phyloP scores from a whole-genome alignment of 371 early-diverging fungal species.

The Mortierella sp. region DNA sequence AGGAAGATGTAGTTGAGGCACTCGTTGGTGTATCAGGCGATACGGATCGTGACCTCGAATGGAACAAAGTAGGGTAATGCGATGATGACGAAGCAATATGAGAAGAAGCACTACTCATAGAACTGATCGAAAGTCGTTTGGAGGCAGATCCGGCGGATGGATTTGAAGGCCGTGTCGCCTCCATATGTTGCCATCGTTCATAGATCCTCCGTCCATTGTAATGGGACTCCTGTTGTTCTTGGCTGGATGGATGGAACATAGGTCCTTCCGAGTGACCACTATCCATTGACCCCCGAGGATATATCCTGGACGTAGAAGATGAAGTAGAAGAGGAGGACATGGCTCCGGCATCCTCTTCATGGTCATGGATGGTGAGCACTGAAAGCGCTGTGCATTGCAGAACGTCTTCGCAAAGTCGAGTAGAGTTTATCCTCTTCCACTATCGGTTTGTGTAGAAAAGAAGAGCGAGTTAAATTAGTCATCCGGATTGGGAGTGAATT shows the following conservation, averaged over 20 bases:
- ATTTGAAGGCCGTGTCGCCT: constrained; percentile 23
- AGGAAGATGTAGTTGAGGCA: no score
- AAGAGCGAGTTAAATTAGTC: neutral
- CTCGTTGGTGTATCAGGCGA: no score
- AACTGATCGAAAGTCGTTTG: constrained; percentile 22
- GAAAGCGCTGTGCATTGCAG: constrained; percentile 53
- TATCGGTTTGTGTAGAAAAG: constrained; percentile 13
- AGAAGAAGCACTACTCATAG: constrained; percentile 28
- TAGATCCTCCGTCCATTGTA: constrained; percentile 7
- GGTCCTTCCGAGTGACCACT: no score
- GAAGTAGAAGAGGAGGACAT: constrained; percentile 29
- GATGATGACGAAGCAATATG: constrained; percentile 13
- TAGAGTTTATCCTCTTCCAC: constrained; percentile 60
- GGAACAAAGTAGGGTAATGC: constrained; percentile 27
- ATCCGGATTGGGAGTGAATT: constrained; percentile 21
- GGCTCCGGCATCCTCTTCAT: constrained; percentile 31
- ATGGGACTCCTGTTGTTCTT: no score
- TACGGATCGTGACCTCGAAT: neutral
- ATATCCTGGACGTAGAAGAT: constrained; percentile 10
- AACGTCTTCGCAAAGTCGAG: constrained; percentile 56
- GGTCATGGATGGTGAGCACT: constrained; percentile 28
- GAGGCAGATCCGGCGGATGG: constrained; percentile 30
- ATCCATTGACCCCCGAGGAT: no score
- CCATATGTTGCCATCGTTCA: constrained; percentile 33
- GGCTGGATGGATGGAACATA: no score